Conservation (phyloP, 495 filamentous ascomycete genomes). For the Patellaria atrata region DNA sequence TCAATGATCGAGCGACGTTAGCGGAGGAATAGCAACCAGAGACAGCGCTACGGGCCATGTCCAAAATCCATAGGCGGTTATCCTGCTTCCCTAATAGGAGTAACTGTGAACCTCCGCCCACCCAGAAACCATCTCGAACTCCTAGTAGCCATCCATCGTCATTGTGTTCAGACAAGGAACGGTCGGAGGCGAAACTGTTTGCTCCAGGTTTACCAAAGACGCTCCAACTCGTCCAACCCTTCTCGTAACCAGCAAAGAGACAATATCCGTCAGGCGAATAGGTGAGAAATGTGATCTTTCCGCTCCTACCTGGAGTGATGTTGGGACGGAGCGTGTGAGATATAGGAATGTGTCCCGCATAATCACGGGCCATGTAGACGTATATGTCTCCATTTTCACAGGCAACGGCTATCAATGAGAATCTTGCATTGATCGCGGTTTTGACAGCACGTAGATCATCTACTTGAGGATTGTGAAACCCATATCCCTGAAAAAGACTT, state of each 20-base stretch:
- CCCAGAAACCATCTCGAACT: conserved; percentile 62
- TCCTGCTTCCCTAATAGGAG: conserved; percentile 54
- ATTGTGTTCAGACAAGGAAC: conserved; percentile 45
- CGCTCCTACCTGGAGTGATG: conserved; percentile 47
- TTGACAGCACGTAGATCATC: conserved; percentile 48
- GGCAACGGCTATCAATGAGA: conserved; percentile 83
- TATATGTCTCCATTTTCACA: conserved; percentile 64
- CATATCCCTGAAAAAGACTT: conserved; percentile 76
- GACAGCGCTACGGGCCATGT: conserved; percentile 82
- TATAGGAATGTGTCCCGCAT: conserved; percentile 81
- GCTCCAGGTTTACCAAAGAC: conserved; percentile 84
- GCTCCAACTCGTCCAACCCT: conserved; percentile 92
- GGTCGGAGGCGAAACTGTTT: conserved; percentile 63
- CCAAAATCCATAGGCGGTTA: conserved; percentile 71
- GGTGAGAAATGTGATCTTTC: conserved; percentile 53
- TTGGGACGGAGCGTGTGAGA: conserved; percentile 63
- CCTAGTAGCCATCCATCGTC: conserved; percentile 70
- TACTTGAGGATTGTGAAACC: conserved; percentile 63
- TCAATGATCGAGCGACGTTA: conserved; percentile 75
- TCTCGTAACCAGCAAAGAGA: conserved; percentile 83
- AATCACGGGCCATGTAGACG: conserved; percentile 84
- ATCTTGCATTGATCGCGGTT: conserved; percentile 81
- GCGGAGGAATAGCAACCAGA: conserved; percentile 81
- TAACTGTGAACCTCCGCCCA: conserved; percentile 75
- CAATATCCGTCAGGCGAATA: conserved; percentile 97